Conservation (phyloP, 2,329 filamentous ascomycete species). For the Alternaria hordeiaustralica region DNA sequence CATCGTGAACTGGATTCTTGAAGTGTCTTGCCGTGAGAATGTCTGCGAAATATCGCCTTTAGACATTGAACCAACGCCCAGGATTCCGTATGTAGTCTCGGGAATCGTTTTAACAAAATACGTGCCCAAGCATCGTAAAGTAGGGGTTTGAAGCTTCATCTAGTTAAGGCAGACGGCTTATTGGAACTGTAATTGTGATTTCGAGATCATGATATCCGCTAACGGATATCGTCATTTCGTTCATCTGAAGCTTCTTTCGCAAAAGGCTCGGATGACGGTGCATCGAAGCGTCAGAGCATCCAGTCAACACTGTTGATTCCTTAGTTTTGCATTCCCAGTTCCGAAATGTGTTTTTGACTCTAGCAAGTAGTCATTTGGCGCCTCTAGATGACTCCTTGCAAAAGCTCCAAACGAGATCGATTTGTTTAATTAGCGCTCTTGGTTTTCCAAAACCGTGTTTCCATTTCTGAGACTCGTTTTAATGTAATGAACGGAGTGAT, state of each 20-base stretch:
- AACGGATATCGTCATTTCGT: not conserved
- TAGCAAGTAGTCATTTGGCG: not conserved
- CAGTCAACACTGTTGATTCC: not conserved
- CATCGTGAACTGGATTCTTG: not conserved
- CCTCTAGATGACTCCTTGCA: not conserved
- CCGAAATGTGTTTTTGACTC: not conserved
- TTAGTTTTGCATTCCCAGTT: not conserved
- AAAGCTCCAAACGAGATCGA: not conserved
- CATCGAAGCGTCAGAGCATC: not conserved
- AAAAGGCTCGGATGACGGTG: not conserved
- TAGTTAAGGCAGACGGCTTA: not conserved
- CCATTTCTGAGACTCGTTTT: not conserved
- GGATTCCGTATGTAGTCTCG: not conserved
- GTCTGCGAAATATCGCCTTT: not conserved
- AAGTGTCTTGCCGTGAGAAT: not conserved
- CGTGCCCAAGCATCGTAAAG: not conserved
- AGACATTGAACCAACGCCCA: not conserved
- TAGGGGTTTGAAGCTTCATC: not conserved
- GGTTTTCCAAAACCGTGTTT: not conserved
- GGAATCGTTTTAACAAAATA: not conserved
- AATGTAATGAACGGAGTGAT: not conserved
- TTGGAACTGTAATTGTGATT: not conserved
- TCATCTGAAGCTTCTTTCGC: not conserved
- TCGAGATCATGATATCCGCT: not conserved
- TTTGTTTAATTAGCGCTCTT: not conserved